Evolutionary conservation across 257 asterid species (phyloP), one percentile per base, ranked within the genome.

Genomic region (Galeopsis tetrahit): DNA sequence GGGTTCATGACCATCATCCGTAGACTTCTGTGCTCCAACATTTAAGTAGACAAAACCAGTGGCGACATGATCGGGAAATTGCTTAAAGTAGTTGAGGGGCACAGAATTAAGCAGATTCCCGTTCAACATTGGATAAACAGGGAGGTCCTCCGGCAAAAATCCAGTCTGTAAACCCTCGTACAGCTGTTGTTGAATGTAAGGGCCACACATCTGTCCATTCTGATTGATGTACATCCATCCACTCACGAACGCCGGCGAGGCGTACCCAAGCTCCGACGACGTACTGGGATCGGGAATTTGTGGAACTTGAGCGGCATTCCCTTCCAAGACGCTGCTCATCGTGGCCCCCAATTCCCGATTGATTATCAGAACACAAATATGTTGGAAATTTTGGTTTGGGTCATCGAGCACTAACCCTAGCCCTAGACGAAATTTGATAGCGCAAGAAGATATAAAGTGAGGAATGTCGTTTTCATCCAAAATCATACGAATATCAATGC

Each of bases 151-250:
- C 0, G 99, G 99, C 81, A 94, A 75, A 76, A 91, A 94, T 57
- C 97, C 96, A 71, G 93, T 86, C 2, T 84, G 63, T 44, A 94
- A 75, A 42, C 99, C 99, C 78, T 91, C 97, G 70, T 78, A 87
- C 57, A 94, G 71, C 70, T 91, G 99, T 63, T 89, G 88, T 71
- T 89, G 88, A 57, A 92, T 89, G 79, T 94, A 94, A 28, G 99
- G 99, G 52, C 99, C 99, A 58, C 97, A 91, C 96, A 94, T 89
- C 81, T 87, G 90, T 44, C 95, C 93, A 48, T 44, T 80, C 74
- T 94, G 89, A 81, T 94, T 94, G 63, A 89, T 79, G 77, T 94
- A 94, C 97, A 85, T 94, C 99, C 99, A 94, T 63, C 97, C 99
- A 55, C 85, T 82, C 57, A 85, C 97, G 70, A 72, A 77, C 64